Conservation (phyloP, 768 basidiomycete genomes). For the Pleurotus salmoneostramineus region DNA sequence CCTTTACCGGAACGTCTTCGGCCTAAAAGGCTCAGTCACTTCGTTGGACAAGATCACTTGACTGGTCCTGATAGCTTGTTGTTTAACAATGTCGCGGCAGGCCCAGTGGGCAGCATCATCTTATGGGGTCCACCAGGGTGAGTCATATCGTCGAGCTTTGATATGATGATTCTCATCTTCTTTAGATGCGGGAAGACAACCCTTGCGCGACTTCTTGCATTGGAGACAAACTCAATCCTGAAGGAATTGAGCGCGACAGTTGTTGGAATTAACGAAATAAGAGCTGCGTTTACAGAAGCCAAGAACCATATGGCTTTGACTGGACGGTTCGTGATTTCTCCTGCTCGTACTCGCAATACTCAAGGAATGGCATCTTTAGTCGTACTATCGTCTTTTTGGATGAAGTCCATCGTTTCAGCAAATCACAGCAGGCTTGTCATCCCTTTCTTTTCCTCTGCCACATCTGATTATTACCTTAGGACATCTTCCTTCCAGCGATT, state of each 20-base stretch:
- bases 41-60: slow-evolving; percentile 70
- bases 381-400: slow-evolving; percentile 78
- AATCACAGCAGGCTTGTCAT: slow-evolving; percentile 54
- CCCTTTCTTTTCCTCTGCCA: neutral
- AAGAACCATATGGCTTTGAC: slow-evolving; percentile 59
- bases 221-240: slow-evolving; percentile 53
- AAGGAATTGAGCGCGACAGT: slow-evolving; percentile 78
- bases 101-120: slow-evolving; percentile 57
- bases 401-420: slow-evolving; percentile 81
- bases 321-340: slow-evolving; percentile 42
- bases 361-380: slow-evolving; percentile 25
- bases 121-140: slow-evolving; percentile 78
- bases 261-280: slow-evolving; percentile 65
- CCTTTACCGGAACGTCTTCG: slow-evolving; percentile 75
- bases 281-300: slow-evolving; percentile 74
- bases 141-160: neutral
- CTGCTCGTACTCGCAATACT: slow-evolving; percentile 5
- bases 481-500: slow-evolving; percentile 77
- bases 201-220: slow-evolving; percentile 67
- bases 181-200: slow-evolving; percentile 72
- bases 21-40: slow-evolving; percentile 58
- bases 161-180: neutral
- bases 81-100: slow-evolving; percentile 43
- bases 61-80: slow-evolving; percentile 55
- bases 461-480: slow-evolving; percentile 32